These are phyloP conservation scores for Xylariaceae sp. DNA, from an alignment of 2,329 filamentous ascomycete species.

Conservation along the genomic window DNA sequence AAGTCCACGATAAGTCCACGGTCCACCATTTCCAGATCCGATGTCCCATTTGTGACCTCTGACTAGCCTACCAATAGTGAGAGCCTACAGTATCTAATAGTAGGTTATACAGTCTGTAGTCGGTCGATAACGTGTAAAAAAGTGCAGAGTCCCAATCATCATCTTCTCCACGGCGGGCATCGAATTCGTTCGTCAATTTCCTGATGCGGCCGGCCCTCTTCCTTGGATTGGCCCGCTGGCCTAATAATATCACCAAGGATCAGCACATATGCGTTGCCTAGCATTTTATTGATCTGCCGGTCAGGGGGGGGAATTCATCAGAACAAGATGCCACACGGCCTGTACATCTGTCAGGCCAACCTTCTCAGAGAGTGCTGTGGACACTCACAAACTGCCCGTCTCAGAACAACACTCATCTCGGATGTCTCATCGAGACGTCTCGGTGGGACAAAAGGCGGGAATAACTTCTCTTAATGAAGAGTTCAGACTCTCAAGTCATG, in stretches of 20 bases:
- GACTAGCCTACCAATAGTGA: no score
- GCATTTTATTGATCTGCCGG: not conserved
- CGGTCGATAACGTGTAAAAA: not conserved
- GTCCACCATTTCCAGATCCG: no score
- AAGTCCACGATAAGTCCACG: no score
- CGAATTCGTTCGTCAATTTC: not conserved
- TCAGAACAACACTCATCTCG: not conserved
- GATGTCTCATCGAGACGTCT: not conserved
- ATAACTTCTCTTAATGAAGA: no score
- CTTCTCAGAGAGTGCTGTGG: no score
- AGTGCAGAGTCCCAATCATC: no score
- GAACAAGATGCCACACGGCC: no score
- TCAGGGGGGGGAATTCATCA: not conserved
- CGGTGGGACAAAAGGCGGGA: not conserved
- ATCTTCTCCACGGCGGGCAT: not conserved
- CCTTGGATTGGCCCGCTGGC: conserved; percentile 9
- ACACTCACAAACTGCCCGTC: no score
- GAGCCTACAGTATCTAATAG: no score
- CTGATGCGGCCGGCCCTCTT: not conserved
- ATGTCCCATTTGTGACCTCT: no score
- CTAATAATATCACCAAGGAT: not conserved
- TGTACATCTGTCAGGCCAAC: no score
- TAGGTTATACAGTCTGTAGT: not conserved
- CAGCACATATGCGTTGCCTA: not conserved
- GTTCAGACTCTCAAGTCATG: no score